Evolutionary conservation across 768 basidiomycete species (phyloP).

Genomic region (Paxillus involutus): DNA sequence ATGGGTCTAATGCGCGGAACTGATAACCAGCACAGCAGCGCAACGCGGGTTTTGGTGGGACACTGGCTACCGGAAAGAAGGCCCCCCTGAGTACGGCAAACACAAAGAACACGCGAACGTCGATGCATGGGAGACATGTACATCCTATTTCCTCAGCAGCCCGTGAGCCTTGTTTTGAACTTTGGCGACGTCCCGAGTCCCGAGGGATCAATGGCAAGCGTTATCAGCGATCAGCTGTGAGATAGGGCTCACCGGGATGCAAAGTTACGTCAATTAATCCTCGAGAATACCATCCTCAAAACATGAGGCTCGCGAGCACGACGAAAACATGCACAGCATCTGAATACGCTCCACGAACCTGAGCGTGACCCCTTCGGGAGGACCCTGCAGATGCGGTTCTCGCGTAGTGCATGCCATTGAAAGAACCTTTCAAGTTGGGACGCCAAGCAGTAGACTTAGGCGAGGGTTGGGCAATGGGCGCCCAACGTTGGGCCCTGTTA

Average conservation of each 20-base stretch:
- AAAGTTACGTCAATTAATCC: not conserved
- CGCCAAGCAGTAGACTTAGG: not conserved
- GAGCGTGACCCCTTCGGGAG: not conserved
- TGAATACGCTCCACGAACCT: not conserved
- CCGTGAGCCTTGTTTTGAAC: too few species aligned
- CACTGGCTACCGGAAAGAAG: not conserved
- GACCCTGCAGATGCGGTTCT: not conserved
- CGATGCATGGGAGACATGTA: not conserved
- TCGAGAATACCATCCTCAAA: not conserved
- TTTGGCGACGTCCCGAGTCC: not conserved
- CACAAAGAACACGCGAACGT: not conserved
- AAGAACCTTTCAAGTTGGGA: not conserved
- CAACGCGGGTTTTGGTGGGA: not conserved
- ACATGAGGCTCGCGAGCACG: not conserved
- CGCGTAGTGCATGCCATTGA: not conserved
- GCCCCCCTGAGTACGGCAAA: not conserved
- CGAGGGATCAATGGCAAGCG: not conserved
- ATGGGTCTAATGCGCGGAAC: slow-evolving; percentile 1
- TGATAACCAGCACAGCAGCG: not conserved
- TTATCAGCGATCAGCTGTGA: slow-evolving; percentile 3
- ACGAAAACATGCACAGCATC: not conserved
- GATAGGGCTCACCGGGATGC: not conserved
- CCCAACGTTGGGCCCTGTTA: too few species aligned
- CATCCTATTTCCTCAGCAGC: not conserved
- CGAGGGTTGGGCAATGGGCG: too few species aligned